Percentiles rank a stretch among this genome's conserved stretches.
phyloP scores from a whole-genome alignment of 2,329 filamentous ascomycete species.

The Cryphonectria carpinicola region DNA sequence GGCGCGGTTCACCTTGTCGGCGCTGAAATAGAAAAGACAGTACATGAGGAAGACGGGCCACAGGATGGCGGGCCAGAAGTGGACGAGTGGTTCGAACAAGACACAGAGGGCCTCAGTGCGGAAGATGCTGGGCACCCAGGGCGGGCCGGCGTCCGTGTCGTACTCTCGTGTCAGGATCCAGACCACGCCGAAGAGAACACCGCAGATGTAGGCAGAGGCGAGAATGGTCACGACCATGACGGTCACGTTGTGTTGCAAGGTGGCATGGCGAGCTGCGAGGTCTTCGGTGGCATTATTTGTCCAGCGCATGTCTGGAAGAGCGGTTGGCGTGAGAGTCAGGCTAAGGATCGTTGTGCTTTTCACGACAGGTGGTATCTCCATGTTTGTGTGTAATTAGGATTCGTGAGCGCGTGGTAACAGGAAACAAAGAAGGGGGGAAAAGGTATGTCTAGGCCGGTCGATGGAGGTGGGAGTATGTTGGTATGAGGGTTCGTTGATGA shows the following conservation, averaged over 20 bases:
- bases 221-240: background rate
- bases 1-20: conserved; percentile 1
- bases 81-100: conserved; percentile 10
- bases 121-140: conserved; percentile 11
- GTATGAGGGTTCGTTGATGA: background rate
- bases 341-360: background rate
- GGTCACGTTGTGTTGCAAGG: background rate
- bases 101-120: conserved; percentile 13
- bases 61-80: conserved; percentile 4
- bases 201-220: conserved; percentile 5
- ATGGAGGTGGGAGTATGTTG: background rate
- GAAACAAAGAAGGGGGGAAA: too few relatives aligned
- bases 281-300: background rate
- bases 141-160: background rate
- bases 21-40: background rate
- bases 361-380: background rate
- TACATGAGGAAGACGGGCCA: conserved; percentile 9
- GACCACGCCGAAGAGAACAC: background rate
- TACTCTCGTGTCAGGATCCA: conserved; percentile 9
- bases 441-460: background rate
- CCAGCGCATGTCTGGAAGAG: background rate
- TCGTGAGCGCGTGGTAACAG: background rate
- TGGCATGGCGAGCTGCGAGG: background rate
- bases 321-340: background rate
- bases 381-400: background rate